Evolutionary conservation across 768 basidiomycete species (phyloP), one percentile per base, ranked within the genome.

Genomic region (Serpula lacrymans): DNA sequence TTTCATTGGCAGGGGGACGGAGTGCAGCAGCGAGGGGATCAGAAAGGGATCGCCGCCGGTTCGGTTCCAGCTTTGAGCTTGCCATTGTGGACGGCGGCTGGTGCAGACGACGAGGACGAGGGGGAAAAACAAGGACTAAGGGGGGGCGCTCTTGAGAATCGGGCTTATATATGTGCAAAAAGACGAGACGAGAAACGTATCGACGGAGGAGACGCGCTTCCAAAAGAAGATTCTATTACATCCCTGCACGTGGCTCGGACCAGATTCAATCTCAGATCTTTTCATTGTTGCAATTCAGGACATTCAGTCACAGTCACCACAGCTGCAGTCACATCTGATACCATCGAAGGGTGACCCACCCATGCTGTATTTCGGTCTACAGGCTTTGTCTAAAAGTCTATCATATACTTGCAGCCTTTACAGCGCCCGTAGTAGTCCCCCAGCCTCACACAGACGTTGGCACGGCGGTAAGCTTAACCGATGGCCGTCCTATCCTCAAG

Each of bases 21-120:
- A 89, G 71, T 22, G 75, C 78, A 39, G 68, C 78, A 40, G 77
- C 65, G 53, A 91, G 75, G 30, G 87, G 88, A 64, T 88, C 88
- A 22, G 84, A 82, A 43, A 73, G 60, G 21, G 73, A 70, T 51
- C 67, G 62, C 21, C 60, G 63, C 8, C 68, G 61, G 55, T 64
- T 63, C n/a, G 61, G 61, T 35, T 63, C 61, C 31, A 64, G 56
- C 13, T 62, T 58, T 9, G 37, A 25, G 44, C 46, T 47, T 57
- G 58, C 56, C 48, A 29, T 37, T 43, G 38, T 30, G 41, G 41
- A 35, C 20, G 41, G 31, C 7, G 36, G 7, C 13, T 13, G 14
- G 13, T 8, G 36, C 7, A 29, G 37, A 29, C 35, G 34, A 37
- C 12, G 44, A 40, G 1, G 35, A 39, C 29, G 37, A 37, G 30